phyloP scores from a whole-genome alignment of 2,329 filamentous ascomycete species.

The Xenoacremonium recifei region DNA sequence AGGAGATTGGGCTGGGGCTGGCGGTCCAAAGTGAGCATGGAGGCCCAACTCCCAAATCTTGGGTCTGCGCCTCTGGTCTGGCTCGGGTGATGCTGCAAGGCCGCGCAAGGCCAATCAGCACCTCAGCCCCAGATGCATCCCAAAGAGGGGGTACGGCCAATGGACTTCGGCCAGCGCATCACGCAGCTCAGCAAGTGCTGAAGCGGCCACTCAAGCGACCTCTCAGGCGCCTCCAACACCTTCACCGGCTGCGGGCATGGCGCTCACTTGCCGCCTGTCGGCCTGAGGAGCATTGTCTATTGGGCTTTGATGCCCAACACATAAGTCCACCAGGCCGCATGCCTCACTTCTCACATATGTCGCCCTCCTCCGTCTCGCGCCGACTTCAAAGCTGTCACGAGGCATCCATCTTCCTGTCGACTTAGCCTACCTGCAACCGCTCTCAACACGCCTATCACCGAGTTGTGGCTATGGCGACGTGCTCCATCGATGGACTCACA shows the following conservation, averaged over 20 bases:
- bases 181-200: slow-evolving; percentile 4
- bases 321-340: background rate
- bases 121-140: no score
- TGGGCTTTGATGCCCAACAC: slow-evolving; percentile 9
- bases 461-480: slow-evolving; percentile 23
- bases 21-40: no score
- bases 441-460: background rate
- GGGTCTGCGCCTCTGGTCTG: no score
- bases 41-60: no score
- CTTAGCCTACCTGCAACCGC: background rate
- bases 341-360: slow-evolving; percentile 6
- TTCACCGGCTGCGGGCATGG: no score
- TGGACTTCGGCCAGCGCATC: slow-evolving; percentile 10
- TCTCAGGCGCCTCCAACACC: no score
- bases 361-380: slow-evolving; percentile 1
- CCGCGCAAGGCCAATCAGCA: no score
- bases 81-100: no score
- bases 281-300: slow-evolving; percentile 4
- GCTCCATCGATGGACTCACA: slow-evolving; percentile 17
- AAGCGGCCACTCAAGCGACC: no score
- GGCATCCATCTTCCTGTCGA: background rate
- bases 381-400: background rate
- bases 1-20: no score
- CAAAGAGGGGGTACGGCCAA: no score
- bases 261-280: no score